phyloP scores from a whole-genome alignment of 2,329 filamentous ascomycete species.

The Balansia obtecta region DNA sequence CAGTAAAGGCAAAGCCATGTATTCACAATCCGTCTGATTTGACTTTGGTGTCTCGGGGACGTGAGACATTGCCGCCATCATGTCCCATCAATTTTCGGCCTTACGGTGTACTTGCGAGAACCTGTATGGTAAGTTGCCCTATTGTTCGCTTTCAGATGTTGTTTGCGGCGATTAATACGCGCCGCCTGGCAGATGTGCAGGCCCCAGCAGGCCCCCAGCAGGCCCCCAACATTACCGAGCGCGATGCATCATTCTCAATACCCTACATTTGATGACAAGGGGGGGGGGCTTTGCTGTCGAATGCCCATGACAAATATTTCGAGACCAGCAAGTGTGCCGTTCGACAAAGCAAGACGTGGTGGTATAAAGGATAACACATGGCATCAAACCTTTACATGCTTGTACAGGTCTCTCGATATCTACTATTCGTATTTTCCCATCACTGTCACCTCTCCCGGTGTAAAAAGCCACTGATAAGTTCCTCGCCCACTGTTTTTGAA shows the following conservation, averaged over 20 bases:
- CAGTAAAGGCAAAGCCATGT: background rate
- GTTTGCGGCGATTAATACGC: background rate
- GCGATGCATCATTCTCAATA: no score
- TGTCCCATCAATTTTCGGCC: background rate
- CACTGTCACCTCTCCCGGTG: background rate
- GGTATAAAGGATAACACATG: slow-evolving; percentile 1
- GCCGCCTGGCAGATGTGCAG: background rate
- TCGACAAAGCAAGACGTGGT: background rate
- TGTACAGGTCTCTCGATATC: background rate
- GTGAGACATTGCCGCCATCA: background rate
- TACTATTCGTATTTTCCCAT: background rate
- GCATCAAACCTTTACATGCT: background rate
- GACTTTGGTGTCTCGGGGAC: background rate
- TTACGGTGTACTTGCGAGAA: background rate
- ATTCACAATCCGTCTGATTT: background rate
- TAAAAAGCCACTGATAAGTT: background rate
- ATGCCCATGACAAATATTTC: background rate
- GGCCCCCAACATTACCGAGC: no score
- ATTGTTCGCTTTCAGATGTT: background rate
- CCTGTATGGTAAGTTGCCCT: background rate
- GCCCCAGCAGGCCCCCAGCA: no score
- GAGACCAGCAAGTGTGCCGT: background rate
- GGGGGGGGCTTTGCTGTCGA: background rate
- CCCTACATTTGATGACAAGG: background rate
- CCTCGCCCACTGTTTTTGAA: background rate